These are phyloP conservation scores for Ustilago esculenta DNA, from an alignment of 1,284 basidiomycete genomes.

Conservation along the genomic window DNA sequence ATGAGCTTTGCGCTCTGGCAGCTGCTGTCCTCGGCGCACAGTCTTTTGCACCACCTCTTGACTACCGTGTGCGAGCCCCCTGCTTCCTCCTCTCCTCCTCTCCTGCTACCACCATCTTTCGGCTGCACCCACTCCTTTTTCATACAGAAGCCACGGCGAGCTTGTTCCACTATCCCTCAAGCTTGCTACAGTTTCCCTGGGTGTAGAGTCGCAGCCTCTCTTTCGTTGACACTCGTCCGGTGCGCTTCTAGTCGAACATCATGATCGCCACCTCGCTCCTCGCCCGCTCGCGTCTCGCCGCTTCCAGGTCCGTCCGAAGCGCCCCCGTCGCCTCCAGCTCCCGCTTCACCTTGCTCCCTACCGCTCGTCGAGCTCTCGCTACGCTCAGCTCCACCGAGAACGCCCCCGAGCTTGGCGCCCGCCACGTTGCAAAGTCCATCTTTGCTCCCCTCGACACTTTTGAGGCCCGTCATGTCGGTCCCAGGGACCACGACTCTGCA, in stretches of 20 bases:
- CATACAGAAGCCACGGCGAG: conserved; percentile 10
- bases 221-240: background rate
- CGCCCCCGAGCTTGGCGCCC: conserved; percentile 46
- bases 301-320: conserved; percentile 26
- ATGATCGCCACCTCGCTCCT: conserved; percentile 39
- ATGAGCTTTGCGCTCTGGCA: too few relatives aligned
- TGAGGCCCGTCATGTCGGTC: conserved; percentile 61
- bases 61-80: too few relatives aligned
- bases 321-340: conserved; percentile 25
- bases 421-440: conserved; percentile 52
- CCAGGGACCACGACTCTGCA: conserved; percentile 52
- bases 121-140: background rate
- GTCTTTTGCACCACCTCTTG: too few relatives aligned
- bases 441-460: conserved; percentile 64
- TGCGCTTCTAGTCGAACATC: background rate
- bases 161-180: conserved; percentile 4
- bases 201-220: conserved; percentile 4
- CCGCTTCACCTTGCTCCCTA: conserved; percentile 6
- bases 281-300: conserved; percentile 34
- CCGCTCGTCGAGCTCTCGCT: conserved; percentile 23
- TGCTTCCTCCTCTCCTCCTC: background rate
- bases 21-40: too few relatives aligned
- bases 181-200: background rate
- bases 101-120: conserved; percentile 5
- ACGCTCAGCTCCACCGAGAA: conserved; percentile 52